Evolutionary conservation across 169 alveolate species (phyloP), one percentile per base, ranked within the genome.

Genomic region (Eimeria sp.): DNA sequence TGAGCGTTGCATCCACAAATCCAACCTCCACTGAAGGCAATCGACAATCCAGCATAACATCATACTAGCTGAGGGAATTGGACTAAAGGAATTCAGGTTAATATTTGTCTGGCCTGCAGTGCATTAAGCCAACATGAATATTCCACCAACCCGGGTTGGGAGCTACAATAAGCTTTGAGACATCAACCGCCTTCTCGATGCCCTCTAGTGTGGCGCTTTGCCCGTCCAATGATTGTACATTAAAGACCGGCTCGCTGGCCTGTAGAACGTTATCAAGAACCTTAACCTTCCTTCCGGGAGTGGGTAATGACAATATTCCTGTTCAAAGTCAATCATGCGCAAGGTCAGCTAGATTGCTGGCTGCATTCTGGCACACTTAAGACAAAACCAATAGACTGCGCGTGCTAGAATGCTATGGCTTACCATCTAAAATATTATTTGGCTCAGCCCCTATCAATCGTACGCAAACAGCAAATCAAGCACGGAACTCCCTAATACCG

Each of bases 241-340:
- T 87, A n/a, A 87, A 87, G 9, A 63, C 94, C 34, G 78, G 94
- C 40, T 87, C 94, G 63, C 94, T 75, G 22, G 63, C 49, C 1
- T 65, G 94, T 6, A 43, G 80, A 11, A 27, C 20, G 47, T 45
- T 54, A 65, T 87, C 94, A 45, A 87, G 94, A 43, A 87, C 25
- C 83, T 87, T 87, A 18, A 87, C 94, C 18, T 13, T 87, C 49
- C 54, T 87, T 43, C 94, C 94, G 51, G 94, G 94, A 63, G n/a
- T 65, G 70, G 54, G 78, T 7, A 51, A 14, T 27, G 83, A 65
- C 27, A 65, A 4, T 40, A 65, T 65, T 40, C 94, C 94, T 87
- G 83, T 25, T 25, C n/a, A 20, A 51, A 67, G 47, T 16, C 51
- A 47, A 22, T 45, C 54, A 22, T 40, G 0, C 87, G 34, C 58